Evolutionary conservation across 164 flowering plant species (phyloP), one percentile per base, ranked within the genome.

Genomic region (Piper longum): DNA sequence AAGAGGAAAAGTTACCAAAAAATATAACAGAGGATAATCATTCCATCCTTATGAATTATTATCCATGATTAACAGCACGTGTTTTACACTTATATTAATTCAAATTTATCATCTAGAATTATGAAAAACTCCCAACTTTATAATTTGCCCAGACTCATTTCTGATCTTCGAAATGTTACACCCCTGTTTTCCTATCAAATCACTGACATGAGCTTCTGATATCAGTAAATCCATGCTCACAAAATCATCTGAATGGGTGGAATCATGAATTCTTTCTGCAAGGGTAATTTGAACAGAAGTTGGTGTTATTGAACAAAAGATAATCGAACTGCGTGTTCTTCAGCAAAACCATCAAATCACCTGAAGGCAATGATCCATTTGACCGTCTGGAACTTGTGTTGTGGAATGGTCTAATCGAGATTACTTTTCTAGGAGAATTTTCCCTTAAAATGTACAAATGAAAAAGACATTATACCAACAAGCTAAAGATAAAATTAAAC

Each of bases 111-210:
- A 40, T 16, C 43, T 16, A 18, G 7, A 26, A 9, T 43, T 44
- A 16, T 16, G 43, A 52, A n/a, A 56, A 64, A 4, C 16, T 45
- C 65, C 42, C 56, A 91, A 96, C 90, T 88, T 88, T 60, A 91
- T 82, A 57, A 69, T 79, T 56, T 62, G 98, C 96, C 56, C 95
- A 65, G 96, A 85, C 63, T 78, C 84, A 60, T 36, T 75, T 73
- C 96, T 83, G 69, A 91, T 88, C 75, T 81, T 83, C 60, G 95
- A 83, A 45, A 91, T 88, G 77, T 88, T 91, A 74, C 83, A 80
- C 52, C 98, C 98, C 41, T 76, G 62, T 65, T 84, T 78, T 18
- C 98, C 96, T 52, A 88, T 3, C 12, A 52, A 4, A 54, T 13
- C 4, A 17, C 36, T 2, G 54, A 63, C 14, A 16, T 54, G 26